Base-by-base conservation (phyloP, 306 rosid species). In the Purshia tridentata region DNA sequence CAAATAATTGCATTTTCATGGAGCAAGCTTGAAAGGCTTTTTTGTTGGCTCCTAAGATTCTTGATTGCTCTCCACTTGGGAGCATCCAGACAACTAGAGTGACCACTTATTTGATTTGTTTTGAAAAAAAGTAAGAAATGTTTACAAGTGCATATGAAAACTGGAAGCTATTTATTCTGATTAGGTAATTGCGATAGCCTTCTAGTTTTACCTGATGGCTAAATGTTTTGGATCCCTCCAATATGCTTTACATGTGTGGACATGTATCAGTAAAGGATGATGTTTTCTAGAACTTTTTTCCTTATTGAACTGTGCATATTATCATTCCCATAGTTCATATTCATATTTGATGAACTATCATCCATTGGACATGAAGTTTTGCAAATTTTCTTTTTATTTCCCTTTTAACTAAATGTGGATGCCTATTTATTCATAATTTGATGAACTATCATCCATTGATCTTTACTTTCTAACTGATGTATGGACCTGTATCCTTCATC, bases 1-100 rank as follows among this genome's bases (percentile, higher is more conserved):
- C 80, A 55, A 59, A 51, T 35, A 67, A 63, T 68, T 77, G 48
- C 73, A 58, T 60, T 84, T 71, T 70, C 55, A 39, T 59, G 65
- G 44, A 72, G 68, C 66, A 72, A 51, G 9, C 66, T 37, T 37
- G 46, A 37, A 60, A 37, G 44, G 65, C 23, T 72, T 37, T 65
- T 75, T 72, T 73, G 29, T 55, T 48, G 41, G 20, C 54, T 50
- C 19, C 66, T 46, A 49, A 8, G 4, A 59, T 29, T 29, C 64
- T 44, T 23, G 12, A 5, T 68, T 48, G 65, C n/a, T 52, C 44
- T 13, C 51, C 9, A 14, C 2, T 51, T 29, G 11, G 23, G 18
- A 53, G 10, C 1, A 23, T 22, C 20, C 39, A 12, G 41, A 60
- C 9, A 39, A 13, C 37, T 73, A n/a, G 42, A 41, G 7, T 18